Percentiles rank a stretch among this genome's conserved stretches.
These are phyloP conservation scores for Xylaria digitata DNA, from an alignment of 2,329 filamentous ascomycete species.

Conservation along the genomic window DNA sequence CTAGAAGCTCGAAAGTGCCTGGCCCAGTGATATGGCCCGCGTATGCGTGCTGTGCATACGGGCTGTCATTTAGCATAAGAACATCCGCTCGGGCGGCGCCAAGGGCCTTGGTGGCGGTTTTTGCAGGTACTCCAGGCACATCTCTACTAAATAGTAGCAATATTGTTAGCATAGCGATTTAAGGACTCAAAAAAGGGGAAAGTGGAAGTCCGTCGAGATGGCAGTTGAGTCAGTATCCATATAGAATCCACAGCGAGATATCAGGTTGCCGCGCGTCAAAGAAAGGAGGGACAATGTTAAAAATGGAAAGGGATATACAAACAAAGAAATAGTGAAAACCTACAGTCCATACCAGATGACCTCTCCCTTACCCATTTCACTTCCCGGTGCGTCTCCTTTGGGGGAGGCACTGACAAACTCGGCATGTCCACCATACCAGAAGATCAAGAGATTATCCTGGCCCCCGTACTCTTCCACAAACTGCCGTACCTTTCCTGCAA, in stretches of 20 bases:
- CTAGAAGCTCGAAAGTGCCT: constrained; percentile 33
- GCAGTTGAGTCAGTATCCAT: no score
- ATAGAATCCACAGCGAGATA: background rate
- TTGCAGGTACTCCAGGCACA: constrained; percentile 28
- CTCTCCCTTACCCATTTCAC: constrained; percentile 3
- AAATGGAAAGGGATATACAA: background rate
- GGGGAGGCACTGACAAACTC: constrained; percentile 11
- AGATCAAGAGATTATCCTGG: constrained; percentile 33
- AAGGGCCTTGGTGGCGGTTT: constrained; percentile 20
- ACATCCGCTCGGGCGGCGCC: constrained; percentile 30
- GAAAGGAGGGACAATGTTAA: background rate
- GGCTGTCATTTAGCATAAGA: constrained; percentile 36
- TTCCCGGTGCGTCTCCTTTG: background rate
- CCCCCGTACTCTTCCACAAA: constrained; percentile 32
- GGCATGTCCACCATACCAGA: constrained; percentile 38
- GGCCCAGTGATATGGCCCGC: constrained; percentile 23
- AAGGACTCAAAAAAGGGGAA: no score
- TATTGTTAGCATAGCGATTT: background rate
- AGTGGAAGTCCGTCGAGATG: no score
- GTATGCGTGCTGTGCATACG: constrained; percentile 33
- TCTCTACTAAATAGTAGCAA: constrained; percentile 10
- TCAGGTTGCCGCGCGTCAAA: background rate
- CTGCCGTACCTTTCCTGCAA: constrained; percentile 29
- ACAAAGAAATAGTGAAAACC: constrained; percentile 14
- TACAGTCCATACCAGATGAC: constrained; percentile 37